These are phyloP conservation scores for Botrytis aclada DNA, from an alignment of 2,329 filamentous ascomycete genomes.

Conservation along the genomic window DNA sequence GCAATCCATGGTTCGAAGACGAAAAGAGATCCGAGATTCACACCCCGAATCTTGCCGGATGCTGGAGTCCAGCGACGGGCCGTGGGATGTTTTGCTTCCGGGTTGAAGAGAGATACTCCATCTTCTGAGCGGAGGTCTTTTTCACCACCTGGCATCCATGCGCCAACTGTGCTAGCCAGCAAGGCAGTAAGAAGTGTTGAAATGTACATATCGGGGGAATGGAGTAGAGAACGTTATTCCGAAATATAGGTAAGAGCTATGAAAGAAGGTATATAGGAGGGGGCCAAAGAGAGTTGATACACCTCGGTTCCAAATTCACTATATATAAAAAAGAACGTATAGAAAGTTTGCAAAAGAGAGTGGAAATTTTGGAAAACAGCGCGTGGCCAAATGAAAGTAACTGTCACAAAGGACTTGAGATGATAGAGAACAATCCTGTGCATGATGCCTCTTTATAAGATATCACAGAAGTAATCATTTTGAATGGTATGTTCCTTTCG, in stretches of 20 bases:
- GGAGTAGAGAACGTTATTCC: not conserved
- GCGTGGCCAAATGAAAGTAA: not conserved
- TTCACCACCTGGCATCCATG: constrained; percentile 17
- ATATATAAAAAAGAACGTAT: not conserved
- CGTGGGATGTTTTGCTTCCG: constrained; percentile 9
- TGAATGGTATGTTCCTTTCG: not conserved
- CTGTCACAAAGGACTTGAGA: not conserved
- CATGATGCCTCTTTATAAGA: not conserved
- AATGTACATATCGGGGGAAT: not conserved
- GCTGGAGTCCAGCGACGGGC: constrained; percentile 15
- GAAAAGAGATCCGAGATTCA: constrained; percentile 49
- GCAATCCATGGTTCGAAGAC: constrained; percentile 50
- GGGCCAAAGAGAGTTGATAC: not conserved
- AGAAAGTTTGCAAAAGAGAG: not conserved
- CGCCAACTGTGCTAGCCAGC: constrained; percentile 9
- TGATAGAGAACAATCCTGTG: not conserved
- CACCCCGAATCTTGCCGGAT: constrained; percentile 45
- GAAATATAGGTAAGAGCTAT: not conserved
- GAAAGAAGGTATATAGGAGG: not conserved
- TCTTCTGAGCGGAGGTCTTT: constrained; percentile 7
- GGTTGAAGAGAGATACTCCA: constrained; percentile 16
- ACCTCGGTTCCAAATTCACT: not conserved
- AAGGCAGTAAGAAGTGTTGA: constrained; percentile 10
- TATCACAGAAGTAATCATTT: not conserved
- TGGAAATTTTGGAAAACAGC: not conserved